Conservation (phyloP, 768 basidiomycete species). For the Panellus pusillus region DNA sequence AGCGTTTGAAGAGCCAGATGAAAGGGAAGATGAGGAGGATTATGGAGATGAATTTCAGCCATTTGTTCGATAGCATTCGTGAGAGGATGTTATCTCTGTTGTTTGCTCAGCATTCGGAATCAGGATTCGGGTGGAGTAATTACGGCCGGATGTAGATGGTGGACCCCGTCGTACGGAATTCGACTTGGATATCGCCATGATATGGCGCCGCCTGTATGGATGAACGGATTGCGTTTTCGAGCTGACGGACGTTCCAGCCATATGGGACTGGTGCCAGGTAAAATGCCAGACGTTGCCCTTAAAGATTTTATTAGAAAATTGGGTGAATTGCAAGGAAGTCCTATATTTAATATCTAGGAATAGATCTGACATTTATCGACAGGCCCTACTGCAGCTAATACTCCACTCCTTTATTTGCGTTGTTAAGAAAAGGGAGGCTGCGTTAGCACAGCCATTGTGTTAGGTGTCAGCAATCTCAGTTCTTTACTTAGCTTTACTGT, state of each 20-base stretch:
- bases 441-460: too few relatives aligned
- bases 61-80: slow-evolving; percentile 65
- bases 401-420: too few relatives aligned
- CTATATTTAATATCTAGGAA: too few relatives aligned
- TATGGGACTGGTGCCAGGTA: slow-evolving; percentile 31
- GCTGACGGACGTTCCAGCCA: slow-evolving; percentile 47
- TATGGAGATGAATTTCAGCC: slow-evolving; percentile 69
- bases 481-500: too few relatives aligned
- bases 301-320: too few relatives aligned
- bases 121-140: background rate
- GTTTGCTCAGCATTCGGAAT: background rate
- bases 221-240: slow-evolving; percentile 41
- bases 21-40: slow-evolving; percentile 75
- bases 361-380: too few relatives aligned
- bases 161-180: slow-evolving; percentile 46
- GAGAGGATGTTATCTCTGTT: slow-evolving; percentile 55
- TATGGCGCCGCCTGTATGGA: slow-evolving; percentile 47
- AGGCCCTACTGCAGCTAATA: too few relatives aligned
- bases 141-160: slow-evolving; percentile 64
- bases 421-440: too few relatives aligned
- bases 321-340: too few relatives aligned
- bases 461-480: too few relatives aligned
- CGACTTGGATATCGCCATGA: slow-evolving; percentile 46
- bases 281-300: background rate
- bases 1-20: slow-evolving; percentile 77